Base-by-base conservation (phyloP, 2,329 filamentous ascomycete genomes). In the Scleromitrula shiraiana region DNA sequence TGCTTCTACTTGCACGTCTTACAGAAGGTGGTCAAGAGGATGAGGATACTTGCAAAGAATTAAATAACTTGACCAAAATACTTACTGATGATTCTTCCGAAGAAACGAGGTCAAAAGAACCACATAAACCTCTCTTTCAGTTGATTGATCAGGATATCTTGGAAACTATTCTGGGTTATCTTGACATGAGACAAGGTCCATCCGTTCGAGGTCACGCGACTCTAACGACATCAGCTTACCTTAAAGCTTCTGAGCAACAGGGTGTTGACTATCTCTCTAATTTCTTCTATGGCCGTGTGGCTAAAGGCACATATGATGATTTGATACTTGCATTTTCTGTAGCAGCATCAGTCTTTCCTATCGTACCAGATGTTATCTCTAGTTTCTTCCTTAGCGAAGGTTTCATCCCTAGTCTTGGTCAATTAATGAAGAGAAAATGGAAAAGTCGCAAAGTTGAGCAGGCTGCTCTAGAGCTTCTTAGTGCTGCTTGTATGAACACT, bases 251-350 rank as follows among this genome's bases (percentile, higher is more conserved):
- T 3, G 80, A 80, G 45, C 78, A 90, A 10, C 75, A 78, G 6
- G 88, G 88, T 3, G 75, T 81, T 55, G 74, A 79, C 55, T 77
- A 82, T 55, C 78, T 96, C 41, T 77, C 78, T 5, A 76, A 77
- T 5, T 91, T 93, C 64, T 85, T 96, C 63, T 82, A 82, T 46
- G 72, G 77, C 14, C 80, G 83, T 45, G 74, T 95, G 14, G 70
- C 77, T 56, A 81, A 83, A 54, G 82, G 82, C 44, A 91, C 85
- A 20, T 87, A 89, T 54, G 90, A 96, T 60, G 88, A 95, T 65
- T 80, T 94, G 56, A 88, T 95, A 46, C 75, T 93, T 41, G 90
- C 90, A 5, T 97, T 96, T 65, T 97, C 90, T 45, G 89, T 90
- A n/a, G 88, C 89, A 5, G 81, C 89, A 2, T 80, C 83, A 19